These are phyloP conservation scores for Adansonia digitata DNA, from an alignment of 345 rosid genomes.

Conservation along the genomic window DNA sequence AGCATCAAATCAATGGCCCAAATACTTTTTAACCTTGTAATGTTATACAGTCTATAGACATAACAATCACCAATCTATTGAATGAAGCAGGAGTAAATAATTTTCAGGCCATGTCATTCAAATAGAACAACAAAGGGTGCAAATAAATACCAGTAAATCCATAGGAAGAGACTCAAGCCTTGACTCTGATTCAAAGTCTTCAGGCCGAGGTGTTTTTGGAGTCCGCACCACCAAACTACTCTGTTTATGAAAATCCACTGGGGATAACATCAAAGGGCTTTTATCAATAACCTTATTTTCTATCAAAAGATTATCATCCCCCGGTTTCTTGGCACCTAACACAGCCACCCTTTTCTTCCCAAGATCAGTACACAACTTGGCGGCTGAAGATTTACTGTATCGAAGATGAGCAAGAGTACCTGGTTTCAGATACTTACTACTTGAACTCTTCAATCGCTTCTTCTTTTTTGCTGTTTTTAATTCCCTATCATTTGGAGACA, in stretches of 20 bases:
- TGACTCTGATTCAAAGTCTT: constrained; percentile 54
- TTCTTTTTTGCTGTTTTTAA: constrained; percentile 42
- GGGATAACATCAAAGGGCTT: constrained; percentile 55
- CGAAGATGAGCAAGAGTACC: constrained; percentile 80
- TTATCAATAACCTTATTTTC: constrained; percentile 34
- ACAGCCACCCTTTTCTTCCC: constrained; percentile 69
- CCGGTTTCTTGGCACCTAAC: constrained; percentile 36
- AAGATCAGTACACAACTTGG: constrained; percentile 63
- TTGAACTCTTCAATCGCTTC: constrained; percentile 47
- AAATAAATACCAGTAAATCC: constrained; percentile 66
- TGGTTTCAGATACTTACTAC: constrained; percentile 67
- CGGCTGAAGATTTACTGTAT: constrained; percentile 39
- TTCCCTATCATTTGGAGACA: constrained; percentile 47
- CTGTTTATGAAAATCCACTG: constrained; percentile 48
- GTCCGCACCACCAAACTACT: constrained; percentile 44
- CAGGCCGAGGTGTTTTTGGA: constrained; percentile 68
- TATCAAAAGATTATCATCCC: constrained; percentile 18
- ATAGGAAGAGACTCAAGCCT: constrained; percentile 78
- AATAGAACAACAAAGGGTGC: neutral
- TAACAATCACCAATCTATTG: too few relatives aligned
- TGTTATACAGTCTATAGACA: neutral
- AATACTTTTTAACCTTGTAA: neutral
- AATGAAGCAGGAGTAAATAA: neutral
- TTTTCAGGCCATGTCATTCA: neutral
- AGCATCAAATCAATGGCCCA: neutral